phyloP scores from a whole-genome alignment of 192 early-diverging fungal species.

The Coemansia sp. region DNA sequence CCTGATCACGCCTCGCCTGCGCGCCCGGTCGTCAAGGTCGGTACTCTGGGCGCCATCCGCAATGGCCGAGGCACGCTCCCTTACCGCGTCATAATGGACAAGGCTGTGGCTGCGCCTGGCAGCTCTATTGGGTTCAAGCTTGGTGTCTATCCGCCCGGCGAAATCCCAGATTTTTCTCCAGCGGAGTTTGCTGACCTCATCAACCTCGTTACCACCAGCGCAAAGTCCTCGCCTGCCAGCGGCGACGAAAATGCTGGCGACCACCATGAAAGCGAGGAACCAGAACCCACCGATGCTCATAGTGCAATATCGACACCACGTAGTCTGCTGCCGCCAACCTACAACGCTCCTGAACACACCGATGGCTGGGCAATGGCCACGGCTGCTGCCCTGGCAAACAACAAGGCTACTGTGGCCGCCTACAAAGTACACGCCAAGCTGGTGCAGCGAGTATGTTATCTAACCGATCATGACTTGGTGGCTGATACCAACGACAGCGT shows the following conservation, averaged over 20 bases:
- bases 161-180: background rate
- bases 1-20: background rate
- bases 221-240: background rate
- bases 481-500: conserved; percentile 8
- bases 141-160: conserved; percentile 1
- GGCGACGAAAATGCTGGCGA: background rate
- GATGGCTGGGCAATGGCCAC: background rate
- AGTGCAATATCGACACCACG: too few species aligned
- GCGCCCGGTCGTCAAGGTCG: background rate
- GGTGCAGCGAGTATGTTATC: conserved; percentile 16
- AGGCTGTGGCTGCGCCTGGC: conserved; percentile 2
- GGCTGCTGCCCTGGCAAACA: background rate
- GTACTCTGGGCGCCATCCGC: background rate
- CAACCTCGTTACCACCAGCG: background rate
- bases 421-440: conserved; percentile 25
- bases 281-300: background rate
- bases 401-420: background rate
- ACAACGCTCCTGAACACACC: background rate
- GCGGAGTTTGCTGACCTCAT: conserved; percentile 5
- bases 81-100: conserved; percentile 9
- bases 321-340: background rate
- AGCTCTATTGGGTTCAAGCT: conserved; percentile 2
- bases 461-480: conserved; percentile 13
- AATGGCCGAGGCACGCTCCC: background rate
- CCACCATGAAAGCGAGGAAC: background rate